These are phyloP conservation scores for Paramecium tetraurelia DNA, from an alignment of 73 alveolate genomes.

Conservation along the genomic window DNA sequence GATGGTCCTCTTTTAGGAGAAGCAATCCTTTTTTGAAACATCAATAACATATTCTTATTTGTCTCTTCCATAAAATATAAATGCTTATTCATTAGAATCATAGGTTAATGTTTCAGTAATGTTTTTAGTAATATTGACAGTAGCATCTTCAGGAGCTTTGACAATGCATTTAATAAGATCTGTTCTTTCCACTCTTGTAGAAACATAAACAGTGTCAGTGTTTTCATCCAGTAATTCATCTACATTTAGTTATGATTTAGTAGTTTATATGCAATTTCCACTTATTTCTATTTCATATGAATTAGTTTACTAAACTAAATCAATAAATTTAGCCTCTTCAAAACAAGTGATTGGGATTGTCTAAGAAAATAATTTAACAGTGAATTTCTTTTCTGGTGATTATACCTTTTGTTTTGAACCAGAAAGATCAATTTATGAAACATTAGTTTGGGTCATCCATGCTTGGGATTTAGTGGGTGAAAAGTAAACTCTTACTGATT, in stretches of 20 bases:
- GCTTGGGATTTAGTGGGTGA: slow-evolving; percentile 37
- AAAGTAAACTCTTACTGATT: slow-evolving; percentile 44
- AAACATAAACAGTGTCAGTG: not conserved
- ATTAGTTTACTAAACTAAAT: slow-evolving; percentile 18
- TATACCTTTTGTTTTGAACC: not conserved
- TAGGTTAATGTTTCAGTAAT: not conserved
- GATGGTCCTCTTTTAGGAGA: not conserved
- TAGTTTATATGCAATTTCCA: not conserved
- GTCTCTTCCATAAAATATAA: slow-evolving; percentile 15
- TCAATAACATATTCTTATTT: slow-evolving; percentile 4
- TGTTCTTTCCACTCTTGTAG: slow-evolving; percentile 41
- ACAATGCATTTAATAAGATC: not conserved
- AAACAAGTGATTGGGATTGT: not conserved
- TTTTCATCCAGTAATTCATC: not conserved
- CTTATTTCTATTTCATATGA: slow-evolving; percentile 33
- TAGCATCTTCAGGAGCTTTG: slow-evolving; percentile 33
- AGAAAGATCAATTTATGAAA: slow-evolving; percentile 6
- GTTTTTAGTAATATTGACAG: not conserved
- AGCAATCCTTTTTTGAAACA: slow-evolving; percentile 44
- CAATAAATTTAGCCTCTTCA: slow-evolving; percentile 42
- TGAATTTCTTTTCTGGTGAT: slow-evolving; percentile 43
- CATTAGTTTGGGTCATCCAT: slow-evolving; percentile 9
- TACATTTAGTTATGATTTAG: not conserved
- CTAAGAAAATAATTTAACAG: not conserved
- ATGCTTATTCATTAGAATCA: slow-evolving; percentile 6